Percentiles rank a stretch among this genome's conserved stretches.
Conservation (phyloP, 2,329 filamentous ascomycete genomes). For the Coniochaeta sp. region DNA sequence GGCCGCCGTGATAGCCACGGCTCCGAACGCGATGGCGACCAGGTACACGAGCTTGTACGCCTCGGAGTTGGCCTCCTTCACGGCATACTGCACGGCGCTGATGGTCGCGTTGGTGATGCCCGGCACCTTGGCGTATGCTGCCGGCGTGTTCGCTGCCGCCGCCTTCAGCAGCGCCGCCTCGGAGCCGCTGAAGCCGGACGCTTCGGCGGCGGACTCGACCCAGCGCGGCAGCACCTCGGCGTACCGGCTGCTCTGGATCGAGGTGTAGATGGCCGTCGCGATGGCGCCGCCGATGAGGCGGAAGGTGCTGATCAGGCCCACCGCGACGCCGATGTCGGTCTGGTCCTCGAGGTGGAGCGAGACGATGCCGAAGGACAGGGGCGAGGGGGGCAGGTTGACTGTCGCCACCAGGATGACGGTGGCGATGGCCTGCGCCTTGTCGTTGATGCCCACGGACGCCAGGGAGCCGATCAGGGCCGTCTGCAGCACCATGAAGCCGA, state of each 20-base stretch:
- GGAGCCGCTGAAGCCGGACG: conserved; percentile 10
- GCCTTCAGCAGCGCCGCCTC: conserved; percentile 14
- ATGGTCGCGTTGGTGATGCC: conserved; percentile 18
- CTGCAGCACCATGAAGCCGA: conserved; percentile 18
- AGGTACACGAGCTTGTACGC: conserved; percentile 21
- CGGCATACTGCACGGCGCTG: conserved; percentile 19
- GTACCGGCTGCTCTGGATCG: conserved; percentile 22
- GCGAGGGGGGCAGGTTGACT: conserved; percentile 19
- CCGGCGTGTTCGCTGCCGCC: conserved; percentile 18
- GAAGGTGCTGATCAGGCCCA: conserved; percentile 24
- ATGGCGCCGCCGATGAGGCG: conserved; percentile 25
- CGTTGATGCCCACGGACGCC: conserved; percentile 20
- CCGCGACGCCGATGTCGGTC: conserved; percentile 25
- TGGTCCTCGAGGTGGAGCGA: conserved; percentile 24
- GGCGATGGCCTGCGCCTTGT: conserved; percentile 23
- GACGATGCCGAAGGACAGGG: conserved; percentile 23
- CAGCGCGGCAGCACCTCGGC: conserved; percentile 8
- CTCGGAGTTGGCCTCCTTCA: conserved; percentile 20
- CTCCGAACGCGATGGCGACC: conserved; percentile 26
- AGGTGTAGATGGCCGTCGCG: conserved; percentile 27
- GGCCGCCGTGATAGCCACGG: conserved; percentile 21
- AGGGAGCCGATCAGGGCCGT: conserved; percentile 24
- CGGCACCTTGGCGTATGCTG: conserved; percentile 17
- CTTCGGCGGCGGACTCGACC: conserved; percentile 9
- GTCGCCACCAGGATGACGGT: conserved; percentile 19